Evolutionary conservation across 2,329 filamentous ascomycete species (phyloP).

Genomic region (Calonectria henricotiae): DNA sequence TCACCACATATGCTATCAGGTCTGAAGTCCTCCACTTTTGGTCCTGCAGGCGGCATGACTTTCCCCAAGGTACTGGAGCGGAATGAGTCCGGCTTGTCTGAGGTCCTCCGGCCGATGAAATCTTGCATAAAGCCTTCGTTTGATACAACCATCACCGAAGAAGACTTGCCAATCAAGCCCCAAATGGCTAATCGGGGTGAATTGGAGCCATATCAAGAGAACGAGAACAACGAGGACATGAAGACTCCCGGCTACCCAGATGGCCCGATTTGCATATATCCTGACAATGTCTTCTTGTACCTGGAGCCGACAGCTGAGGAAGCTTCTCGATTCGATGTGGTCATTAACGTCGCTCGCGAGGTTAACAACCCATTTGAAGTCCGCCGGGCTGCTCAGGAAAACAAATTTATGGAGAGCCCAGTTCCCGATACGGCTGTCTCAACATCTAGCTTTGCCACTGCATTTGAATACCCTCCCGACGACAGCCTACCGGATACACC

Average conservation of each 20-base stretch:
- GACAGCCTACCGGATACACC: slow-evolving; percentile 65
- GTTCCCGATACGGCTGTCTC: slow-evolving; percentile 72
- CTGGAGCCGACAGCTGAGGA: slow-evolving; percentile 85
- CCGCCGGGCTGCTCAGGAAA: slow-evolving; percentile 50
- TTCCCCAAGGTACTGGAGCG: slow-evolving; percentile 75
- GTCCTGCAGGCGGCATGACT: slow-evolving; percentile 75
- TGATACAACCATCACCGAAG: slow-evolving; percentile 67
- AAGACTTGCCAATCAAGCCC: slow-evolving; percentile 73
- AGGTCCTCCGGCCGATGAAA: slow-evolving; percentile 70
- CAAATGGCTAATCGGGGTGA: slow-evolving; percentile 75
- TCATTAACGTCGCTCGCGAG: slow-evolving; percentile 89
- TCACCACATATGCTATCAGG: slow-evolving; percentile 78
- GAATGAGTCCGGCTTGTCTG: slow-evolving; percentile 74
- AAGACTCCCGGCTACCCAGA: slow-evolving; percentile 88
- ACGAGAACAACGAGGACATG: slow-evolving; percentile 83
- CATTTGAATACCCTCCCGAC: slow-evolving; percentile 70
- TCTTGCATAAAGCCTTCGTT: slow-evolving; percentile 58
- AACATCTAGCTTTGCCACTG: slow-evolving; percentile 73
- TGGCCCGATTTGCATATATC: slow-evolving; percentile 87
- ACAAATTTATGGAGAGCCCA: slow-evolving; percentile 61
- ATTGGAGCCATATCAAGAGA: slow-evolving; percentile 74
- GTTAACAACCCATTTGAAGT: slow-evolving; percentile 81
- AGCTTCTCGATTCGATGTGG: slow-evolving; percentile 83
- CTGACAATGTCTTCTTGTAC: slow-evolving; percentile 84
- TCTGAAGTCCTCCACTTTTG: slow-evolving; percentile 73